Base-by-base conservation (phyloP, 768 basidiomycete species). In the Suillus americanus region DNA sequence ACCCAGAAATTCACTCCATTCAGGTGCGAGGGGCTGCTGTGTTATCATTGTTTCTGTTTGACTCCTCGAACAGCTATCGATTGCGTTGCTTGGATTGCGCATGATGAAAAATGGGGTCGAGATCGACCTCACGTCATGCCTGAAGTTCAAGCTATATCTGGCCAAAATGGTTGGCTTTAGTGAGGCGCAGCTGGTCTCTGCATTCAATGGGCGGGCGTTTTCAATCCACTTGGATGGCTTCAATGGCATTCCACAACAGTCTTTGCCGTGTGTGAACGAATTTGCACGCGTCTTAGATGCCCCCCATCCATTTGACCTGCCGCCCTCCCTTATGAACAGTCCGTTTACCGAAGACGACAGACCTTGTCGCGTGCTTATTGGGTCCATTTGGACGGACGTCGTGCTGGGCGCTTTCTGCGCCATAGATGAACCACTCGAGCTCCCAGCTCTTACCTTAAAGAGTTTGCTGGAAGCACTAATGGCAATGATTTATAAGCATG, bases 401-500 rank as follows among this genome's bases (percentile, higher is more conserved):
- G 73, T 82, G 35, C 75, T 92, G 41, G 78, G 78, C 37, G 73
- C 87, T 30, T 79, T 90, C 64, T 80, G 78, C 61, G 81, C 82
- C 13, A 70, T 82, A 25, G 74, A 78, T 35, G 79, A 85, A 55
- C 68, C 89, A 9, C 67, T 76, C 13, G 69, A 77, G 18, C 71
- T 91, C 7, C 89, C 90, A 0, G 80, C 85, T 51, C 69, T 86
- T 51, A 83, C 83, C 1, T 72, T 85, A 65, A 90, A 91, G 70
- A 82, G 79, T 61, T 70, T 90, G 50, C 75, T 92, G 51, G 89
- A 92, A 75, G 78, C 83, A 1, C 69, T 91, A 28, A 81, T 89
- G 63, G 84, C 91, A 50, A 79, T 88, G 65, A 81, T 90, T 25
- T 86, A 88, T 75, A 93, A 93, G 77, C 88, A 91, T 65, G 87